Percentiles rank a stretch among this genome's conserved stretches.
phyloP scores from a whole-genome alignment of 179 eudicot species.

The Beta macrorhiza region DNA sequence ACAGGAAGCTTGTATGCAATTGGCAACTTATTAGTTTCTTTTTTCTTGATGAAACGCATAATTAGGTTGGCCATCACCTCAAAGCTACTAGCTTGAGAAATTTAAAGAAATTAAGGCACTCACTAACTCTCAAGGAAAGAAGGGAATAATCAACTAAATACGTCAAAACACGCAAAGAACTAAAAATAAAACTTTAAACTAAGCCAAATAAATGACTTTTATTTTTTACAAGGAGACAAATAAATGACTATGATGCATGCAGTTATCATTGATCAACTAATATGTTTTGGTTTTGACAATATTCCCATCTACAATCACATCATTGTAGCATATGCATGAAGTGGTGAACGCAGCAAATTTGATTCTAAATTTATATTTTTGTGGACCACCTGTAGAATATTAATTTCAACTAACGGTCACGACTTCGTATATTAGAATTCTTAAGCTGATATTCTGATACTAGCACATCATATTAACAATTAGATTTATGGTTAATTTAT shows the following conservation, averaged over 20 bases:
- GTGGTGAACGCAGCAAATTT: conserved; percentile 13
- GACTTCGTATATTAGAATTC: no score
- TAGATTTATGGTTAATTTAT: no score
- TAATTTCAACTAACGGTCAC: no score
- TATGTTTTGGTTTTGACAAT: conserved; percentile 12
- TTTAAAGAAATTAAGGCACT: not conserved
- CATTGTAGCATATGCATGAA: conserved; percentile 10
- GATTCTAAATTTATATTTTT: not conserved
- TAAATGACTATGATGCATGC: conserved; percentile 19
- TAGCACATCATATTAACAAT: no score
- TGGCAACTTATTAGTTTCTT: not conserved
- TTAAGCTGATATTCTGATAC: no score
- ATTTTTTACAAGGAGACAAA: no score
- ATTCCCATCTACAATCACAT: conserved; percentile 21
- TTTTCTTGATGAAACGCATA: not conserved
- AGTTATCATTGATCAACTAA: conserved; percentile 9
- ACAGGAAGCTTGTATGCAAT: not conserved
- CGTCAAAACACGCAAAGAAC: conserved; percentile 6
- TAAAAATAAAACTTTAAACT: not conserved
- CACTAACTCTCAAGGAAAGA: conserved; percentile 10
- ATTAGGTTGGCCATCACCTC: conserved; percentile 29
- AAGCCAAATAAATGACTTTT: not conserved
- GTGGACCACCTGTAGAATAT: not conserved
- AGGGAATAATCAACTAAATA: conserved; percentile 6
- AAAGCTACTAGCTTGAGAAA: not conserved